Percentiles rank a stretch among this genome's conserved stretches.
These are phyloP conservation scores for Apiotrichum mycotoxinovorans DNA, from an alignment of 1,284 basidiomycete genomes.

Conservation along the genomic window DNA sequence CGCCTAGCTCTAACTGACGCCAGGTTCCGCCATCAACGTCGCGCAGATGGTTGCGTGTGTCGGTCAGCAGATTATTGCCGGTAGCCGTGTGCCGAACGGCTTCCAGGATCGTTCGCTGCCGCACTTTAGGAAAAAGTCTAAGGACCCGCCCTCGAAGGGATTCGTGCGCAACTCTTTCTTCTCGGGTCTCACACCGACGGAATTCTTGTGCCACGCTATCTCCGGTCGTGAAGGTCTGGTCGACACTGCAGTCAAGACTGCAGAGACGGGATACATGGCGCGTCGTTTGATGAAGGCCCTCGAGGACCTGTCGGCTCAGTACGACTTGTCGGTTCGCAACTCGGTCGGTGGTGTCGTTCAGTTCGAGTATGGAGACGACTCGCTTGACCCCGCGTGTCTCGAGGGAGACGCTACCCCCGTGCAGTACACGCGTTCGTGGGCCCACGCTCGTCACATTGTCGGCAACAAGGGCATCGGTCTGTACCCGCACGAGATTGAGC, in stretches of 20 bases:
- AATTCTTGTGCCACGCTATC: constrained; percentile 98
- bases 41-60: constrained; percentile 99
- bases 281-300: constrained; percentile 97
- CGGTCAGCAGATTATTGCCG: constrained; percentile 97
- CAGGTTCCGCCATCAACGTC: constrained; percentile 98
- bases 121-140: constrained; percentile 96
- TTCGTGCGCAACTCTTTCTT: constrained; percentile 98
- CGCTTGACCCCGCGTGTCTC: constrained; percentile 90
- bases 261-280: constrained; percentile 99
- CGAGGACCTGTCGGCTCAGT: constrained; percentile 94
- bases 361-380: constrained; percentile 96
- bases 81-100: constrained; percentile 96
- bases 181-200: constrained; percentile 87
- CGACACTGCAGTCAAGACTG: constrained; percentile 99
- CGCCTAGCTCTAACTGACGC: constrained; percentile 19
- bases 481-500: constrained; percentile 81
- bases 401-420: constrained; percentile 93
- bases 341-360: constrained; percentile 96
- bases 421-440: constrained; percentile 83
- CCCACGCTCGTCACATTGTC: constrained; percentile 70
- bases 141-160: constrained; percentile 95
- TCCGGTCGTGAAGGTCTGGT: constrained; percentile 98
- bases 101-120: constrained; percentile 99
- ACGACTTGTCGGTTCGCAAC: constrained; percentile 95
- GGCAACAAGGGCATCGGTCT: constrained; percentile 62